A percentile compares a stretch with the other conserved stretches of the same genome.
phyloP scores from a whole-genome alignment of 768 basidiomycete species.

The Fomitopsis pulvina region DNA sequence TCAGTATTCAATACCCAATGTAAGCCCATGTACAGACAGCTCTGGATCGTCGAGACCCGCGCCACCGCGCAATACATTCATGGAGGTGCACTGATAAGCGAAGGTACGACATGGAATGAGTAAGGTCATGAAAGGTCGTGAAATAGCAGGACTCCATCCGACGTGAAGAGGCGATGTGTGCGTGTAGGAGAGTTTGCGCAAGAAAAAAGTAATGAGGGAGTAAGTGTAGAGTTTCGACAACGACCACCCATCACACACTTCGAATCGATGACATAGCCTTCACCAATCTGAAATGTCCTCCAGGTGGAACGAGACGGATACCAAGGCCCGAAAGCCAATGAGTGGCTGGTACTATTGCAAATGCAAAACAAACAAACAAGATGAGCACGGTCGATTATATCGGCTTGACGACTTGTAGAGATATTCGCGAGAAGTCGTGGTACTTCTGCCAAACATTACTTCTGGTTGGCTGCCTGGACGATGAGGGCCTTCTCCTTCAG shows the following conservation, averaged over 20 bases:
- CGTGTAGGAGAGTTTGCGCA: neutral
- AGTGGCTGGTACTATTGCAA: neutral
- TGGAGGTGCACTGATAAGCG: neutral
- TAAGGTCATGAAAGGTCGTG: slow-evolving; percentile 6
- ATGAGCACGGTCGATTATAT: neutral
- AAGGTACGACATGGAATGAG: neutral
- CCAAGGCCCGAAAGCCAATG: neutral
- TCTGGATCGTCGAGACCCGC: too few species aligned
- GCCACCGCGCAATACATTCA: too few species aligned
- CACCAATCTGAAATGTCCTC: too few species aligned
- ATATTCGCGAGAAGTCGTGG: neutral
- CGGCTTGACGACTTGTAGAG: neutral
- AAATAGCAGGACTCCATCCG: slow-evolving; percentile 1
- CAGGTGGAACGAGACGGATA: too few species aligned
- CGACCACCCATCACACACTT: neutral
- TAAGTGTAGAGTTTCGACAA: neutral
- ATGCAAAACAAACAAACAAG: too few species aligned
- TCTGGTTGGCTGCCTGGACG: slow-evolving; percentile 15
- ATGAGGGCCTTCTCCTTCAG: slow-evolving; percentile 69
- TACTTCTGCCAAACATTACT: slow-evolving; percentile 8
- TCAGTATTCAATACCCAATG: too few species aligned
- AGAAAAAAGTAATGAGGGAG: neutral
- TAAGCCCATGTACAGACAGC: neutral
- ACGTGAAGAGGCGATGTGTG: neutral
- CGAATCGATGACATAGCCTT: too few species aligned